phyloP scores from a whole-genome alignment of 805 yeast species.

The Candida boidinii region DNA sequence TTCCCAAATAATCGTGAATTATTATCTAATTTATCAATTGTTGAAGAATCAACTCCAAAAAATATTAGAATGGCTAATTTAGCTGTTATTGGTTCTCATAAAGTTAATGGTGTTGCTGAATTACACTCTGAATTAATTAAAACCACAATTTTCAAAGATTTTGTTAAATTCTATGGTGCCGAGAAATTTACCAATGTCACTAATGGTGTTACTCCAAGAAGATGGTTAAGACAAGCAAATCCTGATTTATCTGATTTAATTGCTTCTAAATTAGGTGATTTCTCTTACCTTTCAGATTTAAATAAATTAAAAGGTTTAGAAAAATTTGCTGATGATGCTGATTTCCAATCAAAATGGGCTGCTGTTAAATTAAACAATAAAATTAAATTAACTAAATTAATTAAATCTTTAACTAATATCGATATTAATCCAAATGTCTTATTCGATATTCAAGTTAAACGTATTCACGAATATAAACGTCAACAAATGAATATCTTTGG shows the following conservation, averaged over 20 bases:
- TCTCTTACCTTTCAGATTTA: conserved; percentile 61
- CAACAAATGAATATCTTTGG: conserved; percentile 92
- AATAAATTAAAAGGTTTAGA: conserved; percentile 60
- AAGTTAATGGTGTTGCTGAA: conserved; percentile 94
- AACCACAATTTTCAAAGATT: conserved; percentile 85
- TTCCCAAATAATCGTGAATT: conserved; percentile 72
- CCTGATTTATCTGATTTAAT: conserved; percentile 73
- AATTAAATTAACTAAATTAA: conserved; percentile 52
- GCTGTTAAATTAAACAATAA: conserved; percentile 65
- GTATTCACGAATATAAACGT: conserved; percentile 93
- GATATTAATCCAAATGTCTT: conserved; percentile 65
- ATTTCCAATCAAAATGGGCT: conserved; percentile 65
- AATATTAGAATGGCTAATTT: conserved; percentile 87
- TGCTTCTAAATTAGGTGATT: conserved; percentile 61
- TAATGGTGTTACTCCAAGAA: conserved; percentile 92
- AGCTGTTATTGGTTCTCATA: conserved; percentile 89
- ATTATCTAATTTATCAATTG: conserved; percentile 65
- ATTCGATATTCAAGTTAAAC: conserved; percentile 88
- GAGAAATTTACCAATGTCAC: conserved; percentile 88
- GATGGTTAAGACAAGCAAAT: conserved; percentile 93
- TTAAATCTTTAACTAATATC: conserved; percentile 52
- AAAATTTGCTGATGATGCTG: conserved; percentile 55
- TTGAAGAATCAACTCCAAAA: conserved; percentile 76
- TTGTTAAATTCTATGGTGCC: conserved; percentile 72
- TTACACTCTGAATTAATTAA: conserved; percentile 85